These are phyloP conservation scores for Pestalotiopsis sp. DNA, from an alignment of 2,329 filamentous ascomycete species.

Conservation along the genomic window DNA sequence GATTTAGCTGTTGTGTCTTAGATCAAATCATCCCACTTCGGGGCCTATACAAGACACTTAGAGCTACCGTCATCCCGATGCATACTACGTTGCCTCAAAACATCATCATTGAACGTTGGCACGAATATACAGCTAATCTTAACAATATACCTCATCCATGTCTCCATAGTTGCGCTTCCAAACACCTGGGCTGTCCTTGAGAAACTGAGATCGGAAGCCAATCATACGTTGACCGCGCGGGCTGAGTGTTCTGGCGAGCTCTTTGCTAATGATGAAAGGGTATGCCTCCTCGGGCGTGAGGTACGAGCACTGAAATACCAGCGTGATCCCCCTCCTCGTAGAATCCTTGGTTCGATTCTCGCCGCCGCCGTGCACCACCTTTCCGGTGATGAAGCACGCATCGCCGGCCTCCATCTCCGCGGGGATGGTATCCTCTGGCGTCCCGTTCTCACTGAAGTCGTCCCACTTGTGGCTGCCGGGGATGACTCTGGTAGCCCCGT, in stretches of 20 bases:
- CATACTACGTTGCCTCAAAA: neutral
- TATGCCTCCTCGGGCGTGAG: constrained; percentile 32
- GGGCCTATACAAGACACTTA: neutral
- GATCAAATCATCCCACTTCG: neutral
- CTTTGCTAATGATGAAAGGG: constrained; percentile 25
- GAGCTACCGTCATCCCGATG: neutral
- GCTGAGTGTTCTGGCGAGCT: constrained; percentile 22
- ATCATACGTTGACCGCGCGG: constrained; percentile 28
- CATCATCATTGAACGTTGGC: neutral
- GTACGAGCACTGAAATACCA: constrained; percentile 29
- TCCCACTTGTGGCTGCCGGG: constrained; percentile 32
- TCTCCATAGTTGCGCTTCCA: constrained; percentile 28
- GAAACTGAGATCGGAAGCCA: constrained; percentile 30
- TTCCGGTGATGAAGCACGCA: constrained; percentile 32
- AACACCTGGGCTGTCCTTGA: constrained; percentile 28
- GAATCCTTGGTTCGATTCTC: constrained; percentile 28
- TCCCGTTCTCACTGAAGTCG: constrained; percentile 24
- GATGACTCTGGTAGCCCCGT: constrained; percentile 33
- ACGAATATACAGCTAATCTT: neutral
- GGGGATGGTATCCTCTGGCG: constrained; percentile 20
- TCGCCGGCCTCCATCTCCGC: constrained; percentile 34
- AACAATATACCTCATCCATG: constrained; percentile 16
- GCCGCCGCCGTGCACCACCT: constrained; percentile 35
- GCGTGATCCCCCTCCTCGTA: constrained; percentile 24
- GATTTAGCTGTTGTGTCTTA: neutral